Base-by-base conservation (phyloP, 2,329 filamentous ascomycete genomes). In the Alternaria gaisen region DNA sequence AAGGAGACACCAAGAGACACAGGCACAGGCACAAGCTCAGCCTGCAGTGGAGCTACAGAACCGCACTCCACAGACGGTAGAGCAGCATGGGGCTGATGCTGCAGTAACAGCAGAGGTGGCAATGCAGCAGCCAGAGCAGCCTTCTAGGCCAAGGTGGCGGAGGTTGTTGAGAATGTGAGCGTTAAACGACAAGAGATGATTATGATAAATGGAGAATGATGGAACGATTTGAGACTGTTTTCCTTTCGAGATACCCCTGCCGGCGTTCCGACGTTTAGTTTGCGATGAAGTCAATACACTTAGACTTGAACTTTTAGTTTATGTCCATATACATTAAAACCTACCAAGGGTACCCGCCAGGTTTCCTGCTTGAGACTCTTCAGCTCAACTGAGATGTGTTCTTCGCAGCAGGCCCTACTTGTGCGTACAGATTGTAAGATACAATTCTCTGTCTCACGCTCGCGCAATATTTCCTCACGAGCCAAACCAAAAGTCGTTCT, bases 401-500 rank as follows among this genome's bases (percentile, higher is more conserved):
- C 18, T 41, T 22, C 18, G 14, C 11, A 20, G 11, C 5, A 22
- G 18, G 3, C 20, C 11, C 40, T 41, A 22, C 10, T 22, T 14
- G 12, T 41, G 18, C 18, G 10, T 41, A 22, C 40, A 41, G 20
- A 18, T 14, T 22, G 2, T 6, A 22, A 22, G 12, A 22, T 3
- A 10, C 20, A 42, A 42, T 5, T 26, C 22, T 28, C 24, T 5
- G 16, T 28, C 22, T 8, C 28, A 14, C 26, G 10, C 18, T 5
- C 18, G 18, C 20, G 9, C 10, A 32, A 3, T 20, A 6, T 11
- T 14, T n/a, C 12, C 40, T 34, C 40, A 43, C 24, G 51, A 30
- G 8, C 40, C 53, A 34, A 60, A 50, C 40, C 55, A 54, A 28
- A 60, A 60, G 8, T 60, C 53, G 4, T 53, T 46, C 7, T 53